phyloP scores from a whole-genome alignment of 208 protist genomes.

The Sergeia podlipaevii region DNA sequence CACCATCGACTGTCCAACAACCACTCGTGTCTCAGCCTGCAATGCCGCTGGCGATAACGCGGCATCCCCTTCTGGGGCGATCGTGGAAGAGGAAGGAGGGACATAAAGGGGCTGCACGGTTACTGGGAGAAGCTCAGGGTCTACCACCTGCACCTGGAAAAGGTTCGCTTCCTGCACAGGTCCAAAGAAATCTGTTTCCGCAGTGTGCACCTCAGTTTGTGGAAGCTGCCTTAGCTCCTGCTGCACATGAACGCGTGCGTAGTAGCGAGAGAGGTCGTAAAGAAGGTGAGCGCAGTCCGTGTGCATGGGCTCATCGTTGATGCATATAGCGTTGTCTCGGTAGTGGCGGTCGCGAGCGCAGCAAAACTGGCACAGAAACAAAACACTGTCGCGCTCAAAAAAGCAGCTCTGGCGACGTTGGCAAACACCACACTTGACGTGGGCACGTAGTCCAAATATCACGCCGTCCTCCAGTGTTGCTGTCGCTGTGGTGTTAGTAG shows the following conservation, averaged over 20 bases:
- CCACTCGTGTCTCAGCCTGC: slow-evolving; percentile 1
- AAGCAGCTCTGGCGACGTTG: slow-evolving; percentile 46
- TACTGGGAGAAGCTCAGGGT: background rate
- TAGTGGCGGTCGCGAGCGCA: slow-evolving; percentile 76
- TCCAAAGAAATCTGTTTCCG: slow-evolving; percentile 29
- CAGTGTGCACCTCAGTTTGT: slow-evolving; percentile 23
- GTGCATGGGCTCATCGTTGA: slow-evolving; percentile 78
- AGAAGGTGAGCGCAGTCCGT: slow-evolving; percentile 42
- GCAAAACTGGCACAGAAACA: slow-evolving; percentile 82
- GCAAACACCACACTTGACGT: slow-evolving; percentile 60
- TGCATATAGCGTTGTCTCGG: slow-evolving; percentile 71
- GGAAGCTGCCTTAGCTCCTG: slow-evolving; percentile 38
- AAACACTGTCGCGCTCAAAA: slow-evolving; percentile 53
- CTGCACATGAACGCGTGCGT: slow-evolving; percentile 31
- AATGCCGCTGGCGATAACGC: background rate
- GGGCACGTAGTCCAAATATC: slow-evolving; percentile 42
- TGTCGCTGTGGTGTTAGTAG: background rate
- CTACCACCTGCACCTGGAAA: slow-evolving; percentile 19
- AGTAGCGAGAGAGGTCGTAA: slow-evolving; percentile 29
- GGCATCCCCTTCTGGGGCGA: background rate
- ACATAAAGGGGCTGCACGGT: background rate
- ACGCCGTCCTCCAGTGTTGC: slow-evolving; percentile 1
- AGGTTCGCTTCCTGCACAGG: slow-evolving; percentile 16
- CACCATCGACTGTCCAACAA: slow-evolving; percentile 29
- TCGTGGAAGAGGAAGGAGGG: background rate